phyloP scores from a whole-genome alignment of 305 asterid species.

The Solanum hybrid region DNA sequence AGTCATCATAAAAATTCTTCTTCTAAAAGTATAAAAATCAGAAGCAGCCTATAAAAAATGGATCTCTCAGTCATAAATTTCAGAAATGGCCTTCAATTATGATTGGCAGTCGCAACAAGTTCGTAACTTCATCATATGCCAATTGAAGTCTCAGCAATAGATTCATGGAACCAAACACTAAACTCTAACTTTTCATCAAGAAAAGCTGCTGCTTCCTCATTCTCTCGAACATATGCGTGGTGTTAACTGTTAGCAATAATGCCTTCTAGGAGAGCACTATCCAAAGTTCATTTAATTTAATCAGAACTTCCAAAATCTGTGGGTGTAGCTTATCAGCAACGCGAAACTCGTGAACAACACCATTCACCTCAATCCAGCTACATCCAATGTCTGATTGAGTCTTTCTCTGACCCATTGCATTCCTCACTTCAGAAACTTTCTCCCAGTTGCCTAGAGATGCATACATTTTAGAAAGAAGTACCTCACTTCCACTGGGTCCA shows the following conservation, averaged over 20 bases:
- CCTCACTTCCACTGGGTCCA: constrained; percentile 32
- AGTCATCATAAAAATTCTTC: constrained; percentile 52
- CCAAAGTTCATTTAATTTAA: constrained; percentile 37
- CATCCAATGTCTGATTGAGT: constrained; percentile 45
- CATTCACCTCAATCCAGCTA: constrained; percentile 65
- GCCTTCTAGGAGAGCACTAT: constrained; percentile 31
- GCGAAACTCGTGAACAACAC: constrained; percentile 56
- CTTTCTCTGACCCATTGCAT: constrained; percentile 28
- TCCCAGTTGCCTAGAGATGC: constrained; percentile 82
- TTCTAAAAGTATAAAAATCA: constrained; percentile 39
- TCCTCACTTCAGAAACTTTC: constrained; percentile 35
- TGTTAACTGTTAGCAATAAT: constrained; percentile 43
- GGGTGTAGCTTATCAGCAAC: constrained; percentile 57
- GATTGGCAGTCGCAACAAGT: constrained; percentile 59
- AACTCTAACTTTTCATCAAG: constrained; percentile 63
- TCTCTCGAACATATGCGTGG: constrained; percentile 41
- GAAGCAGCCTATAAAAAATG: constrained; percentile 43
- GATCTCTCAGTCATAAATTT: constrained; percentile 48
- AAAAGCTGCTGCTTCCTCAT: constrained; percentile 43
- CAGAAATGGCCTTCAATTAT: constrained; percentile 38
- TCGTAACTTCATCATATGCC: constrained; percentile 45
- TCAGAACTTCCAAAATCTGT: constrained; percentile 34
- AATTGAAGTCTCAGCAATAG: constrained; percentile 24
- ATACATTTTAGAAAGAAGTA: constrained; percentile 62
- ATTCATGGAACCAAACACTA: constrained; percentile 46